phyloP scores from a whole-genome alignment of 106 monocot genomes.

The Triglochin maritima region DNA sequence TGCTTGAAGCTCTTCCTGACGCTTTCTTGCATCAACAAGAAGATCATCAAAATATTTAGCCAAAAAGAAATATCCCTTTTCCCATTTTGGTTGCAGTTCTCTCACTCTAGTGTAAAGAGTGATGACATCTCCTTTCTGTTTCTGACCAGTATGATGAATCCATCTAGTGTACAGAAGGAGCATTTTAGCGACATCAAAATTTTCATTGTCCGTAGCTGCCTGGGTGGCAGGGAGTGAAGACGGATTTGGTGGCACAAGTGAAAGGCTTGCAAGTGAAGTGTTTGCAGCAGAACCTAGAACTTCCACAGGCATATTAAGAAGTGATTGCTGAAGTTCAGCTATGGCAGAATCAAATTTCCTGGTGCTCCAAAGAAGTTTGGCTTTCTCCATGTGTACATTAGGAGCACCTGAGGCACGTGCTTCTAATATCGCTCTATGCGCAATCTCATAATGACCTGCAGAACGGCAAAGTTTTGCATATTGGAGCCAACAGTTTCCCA shows the following conservation, averaged over 20 bases:
- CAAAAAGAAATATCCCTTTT: conserved; percentile 90
- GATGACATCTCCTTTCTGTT: conserved; percentile 92
- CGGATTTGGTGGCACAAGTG: conserved; percentile 74
- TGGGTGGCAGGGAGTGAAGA: conserved; percentile 33
- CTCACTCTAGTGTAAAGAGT: conserved; percentile 83
- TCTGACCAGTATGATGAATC: conserved; percentile 97
- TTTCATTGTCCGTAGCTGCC: conserved; percentile 38
- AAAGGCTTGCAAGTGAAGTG: conserved; percentile 61
- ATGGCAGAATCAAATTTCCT: conserved; percentile 82
- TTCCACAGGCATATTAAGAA: conserved; percentile 70
- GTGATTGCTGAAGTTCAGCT: conserved; percentile 82
- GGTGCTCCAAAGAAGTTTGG: conserved; percentile 87
- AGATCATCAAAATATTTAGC: conserved; percentile 98
- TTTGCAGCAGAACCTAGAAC: conserved; percentile 51
- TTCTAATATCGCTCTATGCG: conserved; percentile 88
- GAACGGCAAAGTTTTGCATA: conserved; percentile 96
- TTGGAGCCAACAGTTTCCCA: conserved; percentile 97
- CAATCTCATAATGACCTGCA: conserved; percentile 91
- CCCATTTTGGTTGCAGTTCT: conserved; percentile 94
- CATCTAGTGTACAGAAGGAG: conserved; percentile 92
- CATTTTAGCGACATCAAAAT: conserved; percentile 71
- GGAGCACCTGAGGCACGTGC: conserved; percentile 78
- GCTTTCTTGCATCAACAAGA: conserved; percentile 86
- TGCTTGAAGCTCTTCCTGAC: conserved; percentile 61
- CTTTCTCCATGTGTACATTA: conserved; percentile 86